Evolutionary conservation across 257 asterid species (phyloP).

Genomic region (Nemophila menziesii): DNA sequence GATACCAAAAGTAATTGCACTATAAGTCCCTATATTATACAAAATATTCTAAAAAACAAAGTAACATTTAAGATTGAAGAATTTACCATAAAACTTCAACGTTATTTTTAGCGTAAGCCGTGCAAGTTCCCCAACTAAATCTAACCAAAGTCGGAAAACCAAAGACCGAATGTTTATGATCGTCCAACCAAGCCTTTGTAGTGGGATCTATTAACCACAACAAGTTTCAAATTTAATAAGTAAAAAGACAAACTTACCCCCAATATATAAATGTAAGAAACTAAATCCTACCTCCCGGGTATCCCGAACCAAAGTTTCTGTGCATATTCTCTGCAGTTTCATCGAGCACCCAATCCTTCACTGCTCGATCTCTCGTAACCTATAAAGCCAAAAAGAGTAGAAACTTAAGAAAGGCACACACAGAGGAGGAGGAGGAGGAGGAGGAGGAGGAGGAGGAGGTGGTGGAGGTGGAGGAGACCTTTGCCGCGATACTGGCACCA

Average conservation of each 20-base stretch:
- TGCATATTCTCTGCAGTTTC: conserved; percentile 69
- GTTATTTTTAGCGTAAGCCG: conserved; percentile 46
- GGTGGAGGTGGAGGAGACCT: conserved; percentile 39
- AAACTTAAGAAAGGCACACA: conserved; percentile 1
- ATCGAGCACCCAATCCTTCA: conserved; percentile 67
- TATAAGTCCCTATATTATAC: background rate
- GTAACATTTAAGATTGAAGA: conserved; percentile 5
- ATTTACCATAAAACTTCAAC: conserved; percentile 83
- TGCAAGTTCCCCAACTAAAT: conserved; percentile 98
- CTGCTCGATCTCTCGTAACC: conserved; percentile 93
- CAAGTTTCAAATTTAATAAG: conserved; percentile 3
- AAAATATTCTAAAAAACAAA: too few species aligned
- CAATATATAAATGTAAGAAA: conserved; percentile 3
- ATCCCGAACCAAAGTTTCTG: conserved; percentile 81
- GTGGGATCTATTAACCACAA: conserved; percentile 49
- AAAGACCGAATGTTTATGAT: conserved; percentile 69
- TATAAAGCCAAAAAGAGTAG: conserved; percentile 16
- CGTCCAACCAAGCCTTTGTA: conserved; percentile 82
- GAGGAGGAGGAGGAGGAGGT: background rate
- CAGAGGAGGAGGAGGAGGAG: background rate
- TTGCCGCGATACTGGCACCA: conserved; percentile 98
- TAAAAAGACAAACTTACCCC: conserved; percentile 1
- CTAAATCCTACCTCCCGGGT: conserved; percentile 67
- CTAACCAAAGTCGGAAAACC: conserved; percentile 96
- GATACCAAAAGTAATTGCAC: background rate